phyloP scores from a whole-genome alignment of 352 stramenopile genomes.

The Thalassiosira sp. region DNA sequence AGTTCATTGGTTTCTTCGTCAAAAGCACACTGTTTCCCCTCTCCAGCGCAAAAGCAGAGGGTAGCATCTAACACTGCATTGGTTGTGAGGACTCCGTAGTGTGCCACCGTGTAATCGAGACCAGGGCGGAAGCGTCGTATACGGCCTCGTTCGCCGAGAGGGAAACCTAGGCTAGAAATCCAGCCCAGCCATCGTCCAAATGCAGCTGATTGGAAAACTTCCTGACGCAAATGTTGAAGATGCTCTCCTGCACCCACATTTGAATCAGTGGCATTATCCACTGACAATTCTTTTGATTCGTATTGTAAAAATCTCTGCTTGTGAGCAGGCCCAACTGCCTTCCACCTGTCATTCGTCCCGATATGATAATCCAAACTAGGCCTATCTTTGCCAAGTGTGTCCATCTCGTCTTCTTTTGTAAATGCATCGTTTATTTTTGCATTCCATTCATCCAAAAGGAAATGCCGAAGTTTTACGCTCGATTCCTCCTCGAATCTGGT shows the following conservation, averaged over 20 bases:
- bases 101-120: slow-evolving; percentile 90
- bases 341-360: slow-evolving; percentile 78
- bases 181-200: slow-evolving; percentile 78
- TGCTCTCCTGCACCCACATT: slow-evolving; percentile 34
- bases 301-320: slow-evolving; percentile 85
- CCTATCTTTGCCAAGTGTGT: slow-evolving; percentile 77
- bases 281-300: slow-evolving; percentile 5
- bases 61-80: slow-evolving; percentile 81
- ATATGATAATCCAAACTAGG: slow-evolving; percentile 69
- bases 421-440: slow-evolving; percentile 59
- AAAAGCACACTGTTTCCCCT: slow-evolving; percentile 57
- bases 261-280: background rate
- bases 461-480: slow-evolving; percentile 86
- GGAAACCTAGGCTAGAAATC: slow-evolving; percentile 72
- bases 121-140: slow-evolving; percentile 88
- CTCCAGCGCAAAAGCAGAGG: slow-evolving; percentile 75
- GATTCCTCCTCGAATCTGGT: slow-evolving; percentile 85
- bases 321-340: slow-evolving; percentile 82
- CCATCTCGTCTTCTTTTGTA: slow-evolving; percentile 61
- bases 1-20: slow-evolving; percentile 67
- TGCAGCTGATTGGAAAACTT: slow-evolving; percentile 77
- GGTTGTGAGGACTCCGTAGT: slow-evolving; percentile 82
- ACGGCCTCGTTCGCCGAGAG: slow-evolving; percentile 63
- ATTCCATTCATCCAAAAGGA: slow-evolving; percentile 83
- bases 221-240: slow-evolving; percentile 52